Conservation (phyloP, 179 eudicot genomes). For the Kewa caespitosa region DNA sequence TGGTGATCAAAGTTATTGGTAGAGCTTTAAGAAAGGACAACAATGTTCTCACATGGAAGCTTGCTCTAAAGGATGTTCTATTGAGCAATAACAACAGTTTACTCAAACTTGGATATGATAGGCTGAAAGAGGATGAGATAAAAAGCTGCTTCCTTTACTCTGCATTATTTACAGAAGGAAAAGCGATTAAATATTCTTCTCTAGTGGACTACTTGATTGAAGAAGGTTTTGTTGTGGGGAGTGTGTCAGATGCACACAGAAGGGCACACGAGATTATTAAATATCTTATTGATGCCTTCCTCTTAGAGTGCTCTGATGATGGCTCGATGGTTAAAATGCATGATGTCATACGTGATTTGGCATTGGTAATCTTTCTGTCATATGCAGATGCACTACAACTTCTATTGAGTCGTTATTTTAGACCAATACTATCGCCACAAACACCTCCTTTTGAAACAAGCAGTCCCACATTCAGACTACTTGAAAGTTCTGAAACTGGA, state of each 20-base stretch:
- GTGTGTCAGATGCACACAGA: not conserved
- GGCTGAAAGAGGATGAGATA: not conserved
- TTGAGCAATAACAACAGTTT: not conserved
- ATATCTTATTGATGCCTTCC: not conserved
- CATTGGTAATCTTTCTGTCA: not conserved
- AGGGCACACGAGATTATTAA: not conserved
- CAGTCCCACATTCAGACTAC: conserved; percentile 5
- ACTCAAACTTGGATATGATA: conserved; percentile 6
- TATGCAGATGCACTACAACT: not conserved
- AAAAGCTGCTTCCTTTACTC: conserved; percentile 8
- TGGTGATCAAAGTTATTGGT: conserved; percentile 2
- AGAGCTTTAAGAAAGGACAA: not conserved
- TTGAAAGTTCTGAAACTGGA: not conserved
- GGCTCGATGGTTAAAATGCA: conserved; percentile 8
- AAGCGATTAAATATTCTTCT: not conserved
- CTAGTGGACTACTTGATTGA: not conserved
- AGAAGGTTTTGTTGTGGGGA: not conserved
- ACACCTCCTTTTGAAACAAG: not conserved
- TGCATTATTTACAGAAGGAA: conserved; percentile 2
- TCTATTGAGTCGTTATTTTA: conserved; percentile 5
- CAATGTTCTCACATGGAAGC: not conserved
- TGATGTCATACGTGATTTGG: conserved; percentile 3
- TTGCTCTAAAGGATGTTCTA: not conserved
- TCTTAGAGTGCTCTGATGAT: conserved; percentile 2
- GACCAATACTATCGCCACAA: not conserved